phyloP scores from a whole-genome alignment of 352 stramenopile species.

The Pythium rishiriense region DNA sequence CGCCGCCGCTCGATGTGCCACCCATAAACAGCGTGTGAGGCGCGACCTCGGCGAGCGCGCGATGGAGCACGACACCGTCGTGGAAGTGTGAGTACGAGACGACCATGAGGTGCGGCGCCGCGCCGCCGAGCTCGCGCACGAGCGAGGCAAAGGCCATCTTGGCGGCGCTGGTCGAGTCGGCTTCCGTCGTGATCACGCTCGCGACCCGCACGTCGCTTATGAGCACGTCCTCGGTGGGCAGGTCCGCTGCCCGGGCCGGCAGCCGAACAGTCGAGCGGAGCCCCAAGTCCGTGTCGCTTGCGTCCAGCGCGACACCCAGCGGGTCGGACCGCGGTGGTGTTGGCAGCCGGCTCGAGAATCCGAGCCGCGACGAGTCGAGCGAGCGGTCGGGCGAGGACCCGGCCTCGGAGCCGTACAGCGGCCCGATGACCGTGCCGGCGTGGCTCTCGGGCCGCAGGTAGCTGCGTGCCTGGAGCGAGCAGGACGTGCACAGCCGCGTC shows the following conservation, averaged over 20 bases:
- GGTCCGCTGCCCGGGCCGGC: slow-evolving; percentile 10
- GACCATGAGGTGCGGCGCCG: slow-evolving; percentile 78
- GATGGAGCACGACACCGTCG: slow-evolving; percentile 51
- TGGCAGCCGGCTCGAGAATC: slow-evolving; percentile 12
- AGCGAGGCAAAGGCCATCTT: slow-evolving; percentile 63
- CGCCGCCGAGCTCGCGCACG: slow-evolving; percentile 50
- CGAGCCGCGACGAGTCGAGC: slow-evolving; percentile 9
- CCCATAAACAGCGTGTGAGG: slow-evolving; percentile 84
- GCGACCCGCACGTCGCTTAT: slow-evolving; percentile 66
- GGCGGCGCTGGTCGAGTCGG: slow-evolving; percentile 54
- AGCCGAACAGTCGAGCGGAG: slow-evolving; percentile 27
- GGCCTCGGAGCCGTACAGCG: slow-evolving; percentile 14
- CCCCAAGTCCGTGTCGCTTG: slow-evolving; percentile 9
- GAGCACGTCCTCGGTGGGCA: slow-evolving; percentile 32
- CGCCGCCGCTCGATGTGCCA: slow-evolving; percentile 65
- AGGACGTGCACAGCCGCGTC: slow-evolving; percentile 79
- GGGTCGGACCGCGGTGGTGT: slow-evolving; percentile 15
- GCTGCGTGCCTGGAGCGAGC: slow-evolving; percentile 72
- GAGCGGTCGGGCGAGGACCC: slow-evolving; percentile 32
- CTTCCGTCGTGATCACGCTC: slow-evolving; percentile 63
- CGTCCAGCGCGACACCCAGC: not conserved
- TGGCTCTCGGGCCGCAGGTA: slow-evolving; percentile 38
- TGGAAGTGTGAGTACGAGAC: slow-evolving; percentile 76
- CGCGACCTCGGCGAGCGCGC: slow-evolving; percentile 56
- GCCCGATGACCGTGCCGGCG: not conserved